phyloP scores from a whole-genome alignment of 495 filamentous ascomycete species.

The Aspergillus sparsus region DNA sequence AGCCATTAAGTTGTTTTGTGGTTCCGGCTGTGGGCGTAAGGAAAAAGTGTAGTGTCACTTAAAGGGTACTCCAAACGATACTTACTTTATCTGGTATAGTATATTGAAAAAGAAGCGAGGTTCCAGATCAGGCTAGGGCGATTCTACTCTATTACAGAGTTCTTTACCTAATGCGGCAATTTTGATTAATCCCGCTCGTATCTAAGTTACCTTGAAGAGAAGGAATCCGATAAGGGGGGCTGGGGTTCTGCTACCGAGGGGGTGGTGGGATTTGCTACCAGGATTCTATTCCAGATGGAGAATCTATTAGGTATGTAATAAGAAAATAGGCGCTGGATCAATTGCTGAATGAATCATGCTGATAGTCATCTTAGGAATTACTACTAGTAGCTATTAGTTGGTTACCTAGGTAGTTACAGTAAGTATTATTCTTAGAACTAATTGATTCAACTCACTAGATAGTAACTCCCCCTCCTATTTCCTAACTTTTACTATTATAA shows the following conservation, averaged over 20 bases:
- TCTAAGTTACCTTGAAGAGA: neutral
- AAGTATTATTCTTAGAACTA: too few species aligned
- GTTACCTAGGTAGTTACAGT: too few species aligned
- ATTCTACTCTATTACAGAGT: neutral
- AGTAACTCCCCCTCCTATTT: too few species aligned
- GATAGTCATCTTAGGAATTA: too few species aligned
- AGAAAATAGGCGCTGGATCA: too few species aligned
- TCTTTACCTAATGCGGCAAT: conserved; percentile 6
- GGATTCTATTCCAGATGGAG: conserved; percentile 4
- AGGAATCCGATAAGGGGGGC: neutral
- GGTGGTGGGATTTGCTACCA: conserved; percentile 12
- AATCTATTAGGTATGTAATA: neutral
- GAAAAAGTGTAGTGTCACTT: neutral
- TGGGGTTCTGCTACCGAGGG: neutral
- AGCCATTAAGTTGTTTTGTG: neutral
- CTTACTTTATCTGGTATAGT: conserved; percentile 6
- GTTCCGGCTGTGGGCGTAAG: too few species aligned
- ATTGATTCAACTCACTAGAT: too few species aligned
- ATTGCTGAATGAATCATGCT: too few species aligned
- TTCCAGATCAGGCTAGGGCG: conserved; percentile 13
- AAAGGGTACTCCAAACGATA: neutral
- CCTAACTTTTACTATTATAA: too few species aligned
- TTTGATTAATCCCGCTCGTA: neutral
- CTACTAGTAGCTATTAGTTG: too few species aligned
- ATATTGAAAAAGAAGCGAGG: conserved; percentile 11